A percentile compares a stretch with the other conserved stretches of the same genome.
Evolutionary conservation across 1,284 basidiomycete species (phyloP).

Genomic region (Naganishia albida): DNA sequence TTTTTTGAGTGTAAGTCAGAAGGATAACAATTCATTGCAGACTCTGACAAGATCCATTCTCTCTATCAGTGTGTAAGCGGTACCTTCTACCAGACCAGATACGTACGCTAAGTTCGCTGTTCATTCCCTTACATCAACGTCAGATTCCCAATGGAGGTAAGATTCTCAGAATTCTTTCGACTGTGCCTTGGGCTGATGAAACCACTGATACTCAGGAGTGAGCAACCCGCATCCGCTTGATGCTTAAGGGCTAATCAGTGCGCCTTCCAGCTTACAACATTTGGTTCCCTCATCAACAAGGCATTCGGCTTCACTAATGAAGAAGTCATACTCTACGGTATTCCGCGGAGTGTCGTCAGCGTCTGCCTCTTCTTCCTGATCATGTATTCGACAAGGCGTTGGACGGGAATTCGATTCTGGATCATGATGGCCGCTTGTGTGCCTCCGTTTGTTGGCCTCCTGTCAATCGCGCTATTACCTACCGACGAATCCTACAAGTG

Average conservation of each 20-base stretch:
- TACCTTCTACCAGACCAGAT: not conserved
- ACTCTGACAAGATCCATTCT: not conserved
- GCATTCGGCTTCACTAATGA: constrained; percentile 39
- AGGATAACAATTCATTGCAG: not conserved
- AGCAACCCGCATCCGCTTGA: no score
- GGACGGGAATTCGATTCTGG: constrained; percentile 41
- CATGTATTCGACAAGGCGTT: constrained; percentile 38
- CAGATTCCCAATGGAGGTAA: constrained; percentile 13
- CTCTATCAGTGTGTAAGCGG: constrained; percentile 1
- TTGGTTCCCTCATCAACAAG: constrained; percentile 40
- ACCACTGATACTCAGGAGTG: no score
- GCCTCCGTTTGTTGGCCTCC: constrained; percentile 36
- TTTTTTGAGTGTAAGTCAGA: constrained; percentile 33
- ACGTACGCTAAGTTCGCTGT: no score
- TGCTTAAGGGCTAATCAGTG: no score
- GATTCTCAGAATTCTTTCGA: not conserved
- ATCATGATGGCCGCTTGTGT: constrained; percentile 40
- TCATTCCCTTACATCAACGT: not conserved
- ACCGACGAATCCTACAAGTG: constrained; percentile 38
- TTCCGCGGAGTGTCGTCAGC: constrained; percentile 42
- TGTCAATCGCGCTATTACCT: constrained; percentile 37
- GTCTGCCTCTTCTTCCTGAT: constrained; percentile 47
- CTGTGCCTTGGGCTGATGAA: no score
- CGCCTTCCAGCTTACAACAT: constrained; percentile 40
- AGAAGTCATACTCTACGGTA: constrained; percentile 44